A percentile compares a stretch with the other conserved stretches of the same genome.
These are phyloP conservation scores for Chiua sp. DNA, from an alignment of 1,284 basidiomycete species.

Conservation along the genomic window DNA sequence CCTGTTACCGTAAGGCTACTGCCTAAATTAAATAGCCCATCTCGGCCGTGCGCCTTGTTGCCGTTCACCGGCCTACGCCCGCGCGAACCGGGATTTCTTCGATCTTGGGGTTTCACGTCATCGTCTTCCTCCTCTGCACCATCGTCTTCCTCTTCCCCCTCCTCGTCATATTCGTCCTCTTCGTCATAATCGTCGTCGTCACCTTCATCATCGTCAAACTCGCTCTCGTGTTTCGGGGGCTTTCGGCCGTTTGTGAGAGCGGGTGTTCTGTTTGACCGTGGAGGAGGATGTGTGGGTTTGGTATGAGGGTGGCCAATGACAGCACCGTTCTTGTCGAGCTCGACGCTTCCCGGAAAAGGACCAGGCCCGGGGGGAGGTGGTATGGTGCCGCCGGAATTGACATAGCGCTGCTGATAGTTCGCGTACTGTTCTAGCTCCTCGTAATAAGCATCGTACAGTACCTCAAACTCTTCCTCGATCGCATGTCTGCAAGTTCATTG, in stretches of 20 bases:
- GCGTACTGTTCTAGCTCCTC: conserved; percentile 99
- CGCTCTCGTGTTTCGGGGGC: conserved; percentile 57
- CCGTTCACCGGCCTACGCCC: conserved; percentile 44
- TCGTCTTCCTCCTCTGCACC: conserved; percentile 65
- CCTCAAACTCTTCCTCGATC: conserved; percentile 99
- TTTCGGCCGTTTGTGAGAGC: conserved; percentile 55
- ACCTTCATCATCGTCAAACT: conserved; percentile 68
- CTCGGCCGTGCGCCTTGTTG: conserved; percentile 49
- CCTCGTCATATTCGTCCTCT: conserved; percentile 66
- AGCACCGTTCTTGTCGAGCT: conserved; percentile 90
- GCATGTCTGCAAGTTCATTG: conserved; percentile 67
- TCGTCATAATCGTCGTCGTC: conserved; percentile 64
- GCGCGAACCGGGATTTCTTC: conserved; percentile 38
- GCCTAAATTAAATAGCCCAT: conserved; percentile 81
- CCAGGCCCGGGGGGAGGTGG: conserved; percentile 95
- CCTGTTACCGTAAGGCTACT: conserved; percentile 85
- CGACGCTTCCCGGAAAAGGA: conserved; percentile 97
- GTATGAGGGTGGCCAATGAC: conserved; percentile 69
- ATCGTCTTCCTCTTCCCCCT: conserved; percentile 70
- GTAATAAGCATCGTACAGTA: conserved; percentile 99
- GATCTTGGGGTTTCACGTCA: conserved; percentile 46
- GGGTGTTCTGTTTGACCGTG: conserved; percentile 39
- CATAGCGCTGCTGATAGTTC: conserved; percentile 94
- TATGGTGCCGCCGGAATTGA: conserved; percentile 83
- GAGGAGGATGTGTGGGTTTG: conserved; percentile 46